These are phyloP conservation scores for Saussurea involucrata DNA, from an alignment of 129 eudicot species.

Conservation along the genomic window DNA sequence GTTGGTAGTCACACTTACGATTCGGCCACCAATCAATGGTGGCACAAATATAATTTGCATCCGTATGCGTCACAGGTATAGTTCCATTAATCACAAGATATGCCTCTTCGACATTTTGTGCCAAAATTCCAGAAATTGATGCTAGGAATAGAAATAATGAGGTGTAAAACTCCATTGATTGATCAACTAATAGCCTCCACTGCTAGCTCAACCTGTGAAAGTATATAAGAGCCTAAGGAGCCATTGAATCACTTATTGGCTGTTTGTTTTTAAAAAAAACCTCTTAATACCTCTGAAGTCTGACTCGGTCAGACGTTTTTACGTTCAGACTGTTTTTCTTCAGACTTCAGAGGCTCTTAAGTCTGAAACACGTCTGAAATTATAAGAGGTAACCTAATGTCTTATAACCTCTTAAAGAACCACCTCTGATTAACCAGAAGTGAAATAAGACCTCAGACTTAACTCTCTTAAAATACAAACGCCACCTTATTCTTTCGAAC, in stretches of 20 bases:
- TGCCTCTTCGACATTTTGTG: constrained; percentile 49
- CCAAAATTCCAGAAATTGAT: constrained; percentile 45
- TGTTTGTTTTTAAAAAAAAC: too few species aligned
- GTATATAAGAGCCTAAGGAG: background rate
- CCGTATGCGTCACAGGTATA: constrained; percentile 53
- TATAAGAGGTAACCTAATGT: too few species aligned
- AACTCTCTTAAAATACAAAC: too few species aligned
- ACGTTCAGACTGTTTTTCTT: too few species aligned
- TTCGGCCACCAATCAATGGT: constrained; percentile 99
- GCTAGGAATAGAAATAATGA: constrained; percentile 42
- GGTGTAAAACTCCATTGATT: constrained; percentile 46
- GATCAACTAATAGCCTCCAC: constrained; percentile 23
- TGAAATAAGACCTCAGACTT: too few species aligned
- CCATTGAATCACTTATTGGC: background rate
- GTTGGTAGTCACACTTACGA: constrained; percentile 71
- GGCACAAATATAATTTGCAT: constrained; percentile 81
- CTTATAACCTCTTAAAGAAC: too few species aligned
- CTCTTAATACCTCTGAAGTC: too few species aligned
- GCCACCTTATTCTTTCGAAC: too few species aligned
- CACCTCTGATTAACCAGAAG: too few species aligned
- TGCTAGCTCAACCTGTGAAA: constrained; percentile 15
- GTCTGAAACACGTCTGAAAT: too few species aligned
- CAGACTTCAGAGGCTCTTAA: too few species aligned
- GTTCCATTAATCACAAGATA: constrained; percentile 53
- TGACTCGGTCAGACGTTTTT: too few species aligned